Base-by-base conservation (phyloP, 2,329 filamentous ascomycete genomes). In the Hypoxylon sp. region DNA sequence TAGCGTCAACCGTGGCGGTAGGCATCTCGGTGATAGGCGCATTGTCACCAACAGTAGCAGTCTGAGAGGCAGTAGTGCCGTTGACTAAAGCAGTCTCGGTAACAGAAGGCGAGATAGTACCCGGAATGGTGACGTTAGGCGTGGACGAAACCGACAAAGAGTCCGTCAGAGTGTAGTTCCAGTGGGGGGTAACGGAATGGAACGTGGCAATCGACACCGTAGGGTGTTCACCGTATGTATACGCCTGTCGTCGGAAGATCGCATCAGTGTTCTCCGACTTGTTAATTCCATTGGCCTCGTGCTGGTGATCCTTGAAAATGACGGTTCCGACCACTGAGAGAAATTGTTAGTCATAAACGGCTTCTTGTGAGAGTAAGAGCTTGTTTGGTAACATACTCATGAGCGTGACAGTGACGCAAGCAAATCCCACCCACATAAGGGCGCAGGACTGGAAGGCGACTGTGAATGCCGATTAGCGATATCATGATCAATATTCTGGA, bases 121-220 rank as follows among this genome's bases (percentile, higher is more conserved):
- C 59, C 17, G 47, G 26, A 24, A 55, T 47, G 17, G 59, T 50
- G 8, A 59, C 37, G 35, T 37, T 52, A 22, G 71, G 66, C 60
- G 74, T 44, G 65, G 76, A 74, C 46, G 71, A 61, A 33, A 76
- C 77, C 63, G 81, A 80, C 22, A 75, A 76, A 61, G 78, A 48
- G 17, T 59, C 59, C 14, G 63, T 61, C 19, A 52, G 14, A 3
- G 48, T 59, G n/a, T 26, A 35, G 31, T 54, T 78, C 31, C 79
- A 77, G 63, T 78, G 72, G 60, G 77, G 78, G 48, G 74, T 72
- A 39, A 71, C 52, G 11, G 62, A 31, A 24, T 59, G 59, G 55
- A 60, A 61, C 3, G 14, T 22, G 0, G 60, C 60, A 22, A 59
- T 33, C 14, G 52, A 62, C 5, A 70, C 11, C 5, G 64, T 63